Evolutionary conservation across 2,329 filamentous ascomycete genomes (phyloP).

Genomic region (Colletotrichum truncatum): DNA sequence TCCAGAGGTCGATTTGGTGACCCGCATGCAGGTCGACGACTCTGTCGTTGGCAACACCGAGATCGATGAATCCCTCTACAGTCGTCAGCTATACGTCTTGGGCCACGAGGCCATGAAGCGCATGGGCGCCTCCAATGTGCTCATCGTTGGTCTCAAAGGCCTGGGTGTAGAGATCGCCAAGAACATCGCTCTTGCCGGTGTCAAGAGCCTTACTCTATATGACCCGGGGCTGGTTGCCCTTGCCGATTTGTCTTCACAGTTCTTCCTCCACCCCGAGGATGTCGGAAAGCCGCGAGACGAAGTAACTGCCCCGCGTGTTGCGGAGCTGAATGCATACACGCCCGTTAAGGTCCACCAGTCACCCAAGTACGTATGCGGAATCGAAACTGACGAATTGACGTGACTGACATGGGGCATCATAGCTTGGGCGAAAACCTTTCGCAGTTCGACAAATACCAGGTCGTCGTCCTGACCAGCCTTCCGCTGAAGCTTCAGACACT

Average conservation of each 20-base stretch:
- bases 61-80: slow-evolving; percentile 80
- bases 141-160: slow-evolving; percentile 90
- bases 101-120: slow-evolving; percentile 94
- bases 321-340: slow-evolving; percentile 96
- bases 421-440: slow-evolving; percentile 80
- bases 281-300: slow-evolving; percentile 91
- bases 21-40: slow-evolving; percentile 72
- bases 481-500: slow-evolving; percentile 81
- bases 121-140: slow-evolving; percentile 95
- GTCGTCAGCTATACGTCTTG: slow-evolving; percentile 76
- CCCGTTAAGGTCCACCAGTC: slow-evolving; percentile 82
- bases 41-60: slow-evolving; percentile 64
- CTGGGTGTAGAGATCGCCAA: slow-evolving; percentile 98
- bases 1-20: slow-evolving; percentile 69
- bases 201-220: slow-evolving; percentile 95
- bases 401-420: slow-evolving; percentile 33
- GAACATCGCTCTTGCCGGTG: slow-evolving; percentile 96
- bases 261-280: slow-evolving; percentile 90
- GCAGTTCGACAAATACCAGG: slow-evolving; percentile 90
- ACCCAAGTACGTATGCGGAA: slow-evolving; percentile 51
- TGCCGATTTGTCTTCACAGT: slow-evolving; percentile 93
- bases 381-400: background rate
- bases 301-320: slow-evolving; percentile 87
- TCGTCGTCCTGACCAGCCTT: slow-evolving; percentile 89
- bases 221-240: slow-evolving; percentile 87